Evolutionary conservation across 805 yeast genomes (phyloP).

Genomic region (Candida boleticola): DNA sequence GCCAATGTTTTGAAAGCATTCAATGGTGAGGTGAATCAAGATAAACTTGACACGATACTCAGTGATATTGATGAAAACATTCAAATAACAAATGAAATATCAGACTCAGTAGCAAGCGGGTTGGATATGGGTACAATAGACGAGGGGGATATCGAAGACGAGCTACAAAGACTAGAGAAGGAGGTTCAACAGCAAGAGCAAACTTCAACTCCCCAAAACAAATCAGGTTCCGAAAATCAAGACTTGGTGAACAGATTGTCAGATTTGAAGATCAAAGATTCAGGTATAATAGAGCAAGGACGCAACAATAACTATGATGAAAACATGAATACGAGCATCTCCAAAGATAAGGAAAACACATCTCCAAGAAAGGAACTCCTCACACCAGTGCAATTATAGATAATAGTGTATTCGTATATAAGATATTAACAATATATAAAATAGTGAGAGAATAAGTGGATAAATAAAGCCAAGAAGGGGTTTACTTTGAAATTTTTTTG

Average conservation of each 20-base stretch:
- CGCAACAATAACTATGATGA: too few relatives aligned
- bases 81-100: conserved; percentile 23
- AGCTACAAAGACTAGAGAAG: conserved; percentile 20
- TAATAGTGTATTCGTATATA: too few relatives aligned
- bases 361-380: too few relatives aligned
- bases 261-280: conserved; percentile 10
- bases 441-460: too few relatives aligned
- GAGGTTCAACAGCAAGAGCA: conserved; percentile 11
- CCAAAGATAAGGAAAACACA: too few relatives aligned
- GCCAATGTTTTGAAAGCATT: conserved; percentile 23
- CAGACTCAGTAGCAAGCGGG: conserved; percentile 18
- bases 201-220: conserved; percentile 1
- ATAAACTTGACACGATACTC: conserved; percentile 25
- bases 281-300: conserved; percentile 1
- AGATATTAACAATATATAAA: too few relatives aligned
- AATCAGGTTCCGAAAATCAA: conserved; percentile 2
- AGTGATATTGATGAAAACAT: conserved; percentile 31
- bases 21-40: conserved; percentile 25
- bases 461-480: too few relatives aligned
- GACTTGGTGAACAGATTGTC: conserved; percentile 14
- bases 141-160: conserved; percentile 31
- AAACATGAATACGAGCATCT: too few relatives aligned
- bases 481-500: too few relatives aligned
- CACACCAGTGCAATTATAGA: too few relatives aligned
- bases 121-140: not conserved